phyloP scores from a whole-genome alignment of 345 rosid genomes.

The Geranium rotundifolium region DNA sequence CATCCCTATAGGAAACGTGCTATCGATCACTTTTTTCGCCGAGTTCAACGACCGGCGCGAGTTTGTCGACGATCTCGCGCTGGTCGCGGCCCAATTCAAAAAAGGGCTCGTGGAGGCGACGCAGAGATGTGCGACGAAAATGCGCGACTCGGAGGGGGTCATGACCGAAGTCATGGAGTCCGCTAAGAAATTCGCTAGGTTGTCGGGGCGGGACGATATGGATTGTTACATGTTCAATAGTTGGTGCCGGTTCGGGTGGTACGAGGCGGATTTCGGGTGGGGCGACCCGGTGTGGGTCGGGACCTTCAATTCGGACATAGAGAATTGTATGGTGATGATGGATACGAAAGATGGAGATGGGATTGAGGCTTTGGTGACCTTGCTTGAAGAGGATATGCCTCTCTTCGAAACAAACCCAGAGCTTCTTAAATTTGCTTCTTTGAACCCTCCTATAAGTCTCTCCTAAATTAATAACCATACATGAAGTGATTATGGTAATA shows the following conservation, averaged over 20 bases:
- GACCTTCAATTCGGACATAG: not conserved
- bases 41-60: not conserved
- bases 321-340: constrained; percentile 3
- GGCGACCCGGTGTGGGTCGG: constrained; percentile 18
- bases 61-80: too few relatives aligned
- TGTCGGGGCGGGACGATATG: not conserved
- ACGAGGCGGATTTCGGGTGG: constrained; percentile 22
- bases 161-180: not conserved
- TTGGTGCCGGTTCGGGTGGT: constrained; percentile 12
- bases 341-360: constrained; percentile 13
- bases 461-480: too few relatives aligned
- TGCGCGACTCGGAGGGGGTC: not conserved
- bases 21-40: not conserved
- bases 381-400: constrained; percentile 9
- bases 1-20: constrained; percentile 1
- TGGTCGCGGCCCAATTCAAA: not conserved
- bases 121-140: not conserved
- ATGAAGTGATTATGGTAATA: too few relatives aligned
- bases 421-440: not conserved
- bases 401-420: constrained; percentile 6
- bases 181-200: not conserved
- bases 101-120: not conserved
- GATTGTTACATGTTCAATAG: constrained; percentile 6
- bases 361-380: constrained; percentile 14
- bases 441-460: not conserved